Percentiles rank a stretch among this genome's conserved stretches.
Conservation (phyloP, 225 moss, liverwort and hornwort species). For the Ulota crispa region DNA sequence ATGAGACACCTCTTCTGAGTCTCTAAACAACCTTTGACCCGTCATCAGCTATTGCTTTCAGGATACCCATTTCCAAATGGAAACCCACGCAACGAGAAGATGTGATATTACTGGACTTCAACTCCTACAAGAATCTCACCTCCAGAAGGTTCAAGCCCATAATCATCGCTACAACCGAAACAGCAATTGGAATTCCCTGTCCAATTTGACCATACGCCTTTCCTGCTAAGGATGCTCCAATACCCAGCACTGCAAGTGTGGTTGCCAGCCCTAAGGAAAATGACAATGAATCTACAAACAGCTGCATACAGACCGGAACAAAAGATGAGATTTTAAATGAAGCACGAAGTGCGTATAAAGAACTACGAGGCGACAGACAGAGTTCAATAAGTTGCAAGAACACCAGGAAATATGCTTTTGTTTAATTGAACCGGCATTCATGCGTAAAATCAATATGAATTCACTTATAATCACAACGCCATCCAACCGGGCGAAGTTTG, state of each 20-base stretch:
- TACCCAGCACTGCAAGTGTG: slow-evolving; percentile 86
- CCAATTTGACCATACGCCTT: slow-evolving; percentile 98
- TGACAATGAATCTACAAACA: slow-evolving; percentile 88
- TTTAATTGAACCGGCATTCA: neutral
- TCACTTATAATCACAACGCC: neutral
- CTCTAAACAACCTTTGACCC: neutral
- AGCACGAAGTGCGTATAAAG: neutral
- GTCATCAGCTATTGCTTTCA: slow-evolving; percentile 1
- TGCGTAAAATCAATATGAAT: neutral
- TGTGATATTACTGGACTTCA: neutral
- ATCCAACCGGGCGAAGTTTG: neutral
- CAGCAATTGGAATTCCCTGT: slow-evolving; percentile 90
- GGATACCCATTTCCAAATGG: neutral
- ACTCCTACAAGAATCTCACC: slow-evolving; percentile 35
- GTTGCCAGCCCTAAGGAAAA: slow-evolving; percentile 95
- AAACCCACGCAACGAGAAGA: neutral
- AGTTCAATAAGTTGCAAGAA: neutral
- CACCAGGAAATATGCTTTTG: neutral
- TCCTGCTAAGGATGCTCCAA: slow-evolving; percentile 92
- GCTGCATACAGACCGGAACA: slow-evolving; percentile 39
- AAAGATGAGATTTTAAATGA: slow-evolving; percentile 11
- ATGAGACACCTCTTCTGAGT: neutral
- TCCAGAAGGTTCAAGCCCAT: slow-evolving; percentile 98
- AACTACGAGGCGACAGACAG: neutral
- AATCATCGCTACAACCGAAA: slow-evolving; percentile 89